phyloP scores from a whole-genome alignment of 345 rosid genomes.

The Kernera saxatilis region DNA sequence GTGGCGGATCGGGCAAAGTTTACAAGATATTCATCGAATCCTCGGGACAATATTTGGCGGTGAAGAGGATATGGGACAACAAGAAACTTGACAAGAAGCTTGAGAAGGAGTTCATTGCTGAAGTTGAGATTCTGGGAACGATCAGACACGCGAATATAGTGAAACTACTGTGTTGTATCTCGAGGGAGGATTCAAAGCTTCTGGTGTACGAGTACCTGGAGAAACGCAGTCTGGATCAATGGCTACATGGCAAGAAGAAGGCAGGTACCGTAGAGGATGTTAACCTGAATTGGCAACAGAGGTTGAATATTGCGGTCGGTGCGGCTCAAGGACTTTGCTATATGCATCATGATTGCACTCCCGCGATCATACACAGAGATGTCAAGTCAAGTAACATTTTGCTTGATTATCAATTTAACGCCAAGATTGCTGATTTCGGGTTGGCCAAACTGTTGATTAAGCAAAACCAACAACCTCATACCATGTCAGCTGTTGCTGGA shows the following conservation, averaged over 20 bases:
- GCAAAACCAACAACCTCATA: constrained; percentile 51
- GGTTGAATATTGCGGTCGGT: constrained; percentile 75
- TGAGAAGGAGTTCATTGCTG: constrained; percentile 73
- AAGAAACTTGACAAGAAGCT: constrained; percentile 45
- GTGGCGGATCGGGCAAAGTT: constrained; percentile 91
- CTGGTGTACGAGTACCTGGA: constrained; percentile 90
- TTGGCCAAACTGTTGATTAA: constrained; percentile 66
- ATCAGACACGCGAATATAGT: constrained; percentile 83
- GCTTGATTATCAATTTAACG: constrained; percentile 66
- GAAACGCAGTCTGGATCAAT: constrained; percentile 75
- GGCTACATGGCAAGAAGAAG: constrained; percentile 69
- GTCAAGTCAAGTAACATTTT: constrained; percentile 86
- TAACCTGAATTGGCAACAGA: constrained; percentile 53
- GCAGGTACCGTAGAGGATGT: constrained; percentile 1
- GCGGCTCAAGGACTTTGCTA: constrained; percentile 84
- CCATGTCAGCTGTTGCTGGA: constrained; percentile 88
- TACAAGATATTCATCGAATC: constrained; percentile 43
- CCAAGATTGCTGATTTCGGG: constrained; percentile 90
- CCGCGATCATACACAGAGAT: constrained; percentile 78
- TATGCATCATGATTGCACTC: constrained; percentile 81
- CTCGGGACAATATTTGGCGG: constrained; percentile 62
- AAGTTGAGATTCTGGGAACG: constrained; percentile 67
- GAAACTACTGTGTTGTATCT: constrained; percentile 78
- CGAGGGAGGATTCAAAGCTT: constrained; percentile 77
- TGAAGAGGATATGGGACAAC: constrained; percentile 71